These are phyloP conservation scores for Magnolia sinica DNA, from an alignment of 164 flowering plant species.

Conservation along the genomic window DNA sequence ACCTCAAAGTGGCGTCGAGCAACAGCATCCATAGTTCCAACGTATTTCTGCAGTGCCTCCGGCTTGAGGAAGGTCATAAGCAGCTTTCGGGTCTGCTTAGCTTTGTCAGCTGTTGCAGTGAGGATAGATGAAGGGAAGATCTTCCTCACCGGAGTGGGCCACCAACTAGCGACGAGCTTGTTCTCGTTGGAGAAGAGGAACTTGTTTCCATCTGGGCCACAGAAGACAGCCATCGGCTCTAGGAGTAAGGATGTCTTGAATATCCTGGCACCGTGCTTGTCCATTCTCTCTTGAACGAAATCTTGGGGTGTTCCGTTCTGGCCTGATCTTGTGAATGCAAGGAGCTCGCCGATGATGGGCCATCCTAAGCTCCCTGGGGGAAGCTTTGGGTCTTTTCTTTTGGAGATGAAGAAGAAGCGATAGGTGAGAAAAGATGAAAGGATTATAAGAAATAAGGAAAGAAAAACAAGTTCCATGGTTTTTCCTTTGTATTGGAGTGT, in stretches of 20 bases:
- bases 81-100: conserved; percentile 5
- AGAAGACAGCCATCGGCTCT: conserved; percentile 30
- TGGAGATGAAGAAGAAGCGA: too few relatives aligned
- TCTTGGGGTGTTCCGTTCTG: conserved; percentile 27
- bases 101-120: conserved; percentile 24
- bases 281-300: conserved; percentile 32
- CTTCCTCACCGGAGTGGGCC: conserved; percentile 31
- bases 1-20: conserved; percentile 18
- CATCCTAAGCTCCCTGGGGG: conserved; percentile 48
- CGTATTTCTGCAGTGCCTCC: conserved; percentile 3
- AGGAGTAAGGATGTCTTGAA: conserved; percentile 40
- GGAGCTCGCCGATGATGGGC: conserved; percentile 38
- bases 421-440: too few relatives aligned
- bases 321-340: conserved; percentile 16
- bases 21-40: conserved; percentile 6
- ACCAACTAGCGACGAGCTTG: conserved; percentile 22
- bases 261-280: conserved; percentile 25
- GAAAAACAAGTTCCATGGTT: too few relatives aligned
- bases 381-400: neutral
- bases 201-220: conserved; percentile 40
- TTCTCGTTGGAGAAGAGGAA: conserved; percentile 41
- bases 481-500: too few relatives aligned
- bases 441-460: too few relatives aligned
- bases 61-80: conserved; percentile 18
- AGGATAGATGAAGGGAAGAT: conserved; percentile 30